Conservation (phyloP, 2,329 filamentous ascomycete genomes). For the Colletotrichum godetiae region DNA sequence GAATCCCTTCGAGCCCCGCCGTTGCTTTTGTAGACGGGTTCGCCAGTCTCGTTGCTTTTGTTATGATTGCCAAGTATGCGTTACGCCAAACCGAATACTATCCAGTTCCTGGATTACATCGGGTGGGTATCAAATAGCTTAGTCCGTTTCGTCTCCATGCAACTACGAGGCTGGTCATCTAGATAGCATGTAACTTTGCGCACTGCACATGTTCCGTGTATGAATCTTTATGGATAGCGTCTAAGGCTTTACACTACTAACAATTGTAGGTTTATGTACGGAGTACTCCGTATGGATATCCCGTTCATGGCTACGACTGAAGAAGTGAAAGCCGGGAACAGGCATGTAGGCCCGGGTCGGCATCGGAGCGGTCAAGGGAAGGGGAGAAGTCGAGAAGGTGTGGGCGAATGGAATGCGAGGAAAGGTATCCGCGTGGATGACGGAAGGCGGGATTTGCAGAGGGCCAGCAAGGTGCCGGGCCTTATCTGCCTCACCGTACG, state of each 20-base stretch:
- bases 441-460: conserved; percentile 13
- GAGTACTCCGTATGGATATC: too few species aligned
- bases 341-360: neutral
- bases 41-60: neutral
- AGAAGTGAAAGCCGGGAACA: neutral
- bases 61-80: neutral
- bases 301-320: neutral
- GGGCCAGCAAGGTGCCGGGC: conserved; percentile 17
- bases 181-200: neutral
- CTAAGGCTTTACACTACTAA: too few species aligned
- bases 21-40: neutral
- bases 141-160: neutral
- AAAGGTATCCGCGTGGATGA: conserved; percentile 3
- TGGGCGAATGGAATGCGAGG: neutral
- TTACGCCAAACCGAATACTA: neutral
- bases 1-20: too few species aligned
- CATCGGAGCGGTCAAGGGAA: neutral
- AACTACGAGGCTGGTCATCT: neutral
- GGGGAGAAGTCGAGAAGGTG: neutral
- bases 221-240: neutral
- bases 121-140: neutral
- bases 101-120: neutral
- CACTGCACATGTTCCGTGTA: neutral
- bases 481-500: neutral
- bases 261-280: neutral